Conservation (phyloP, 139 green algal species). For the Zygnema circumcarinatum region DNA sequence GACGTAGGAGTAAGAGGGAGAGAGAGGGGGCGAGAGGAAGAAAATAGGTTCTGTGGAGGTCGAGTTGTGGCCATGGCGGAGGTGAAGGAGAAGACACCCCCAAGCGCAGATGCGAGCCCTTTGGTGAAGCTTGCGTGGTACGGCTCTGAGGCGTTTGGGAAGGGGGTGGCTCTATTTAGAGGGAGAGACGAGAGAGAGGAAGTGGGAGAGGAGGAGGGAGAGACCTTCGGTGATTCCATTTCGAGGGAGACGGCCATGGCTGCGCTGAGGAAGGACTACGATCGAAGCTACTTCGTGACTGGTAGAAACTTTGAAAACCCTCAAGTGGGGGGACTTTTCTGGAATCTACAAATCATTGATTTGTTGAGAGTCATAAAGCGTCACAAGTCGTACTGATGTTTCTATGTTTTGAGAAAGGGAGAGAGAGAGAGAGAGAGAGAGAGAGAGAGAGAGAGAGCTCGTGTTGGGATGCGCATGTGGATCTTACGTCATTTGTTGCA, state of each 20-base stretch:
- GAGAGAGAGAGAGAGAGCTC: too few species aligned
- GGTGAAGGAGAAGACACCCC: neutral
- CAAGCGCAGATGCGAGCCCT: conserved; percentile 32
- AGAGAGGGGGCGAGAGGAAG: conserved; percentile 8
- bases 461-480: too few species aligned
- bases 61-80: neutral
- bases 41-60: neutral
- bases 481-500: too few species aligned
- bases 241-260: conserved; percentile 62
- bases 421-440: too few species aligned
- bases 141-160: conserved; percentile 79
- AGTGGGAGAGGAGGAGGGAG: conserved; percentile 13
- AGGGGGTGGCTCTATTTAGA: conserved; percentile 68
- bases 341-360: too few species aligned
- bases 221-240: conserved; percentile 10
- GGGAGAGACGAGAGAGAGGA: neutral
- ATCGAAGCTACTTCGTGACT: conserved; percentile 78
- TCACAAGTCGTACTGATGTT: too few species aligned
- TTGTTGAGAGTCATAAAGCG: too few species aligned
- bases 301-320: conserved; percentile 13
- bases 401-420: too few species aligned
- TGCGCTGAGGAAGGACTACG: conserved; percentile 74
- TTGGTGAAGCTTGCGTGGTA: conserved; percentile 82
- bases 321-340: too few species aligned
- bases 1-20: conserved; percentile 1